Evolutionary conservation across 176 grass and related monocot species (phyloP).

Genomic region (Avena eriantha): DNA sequence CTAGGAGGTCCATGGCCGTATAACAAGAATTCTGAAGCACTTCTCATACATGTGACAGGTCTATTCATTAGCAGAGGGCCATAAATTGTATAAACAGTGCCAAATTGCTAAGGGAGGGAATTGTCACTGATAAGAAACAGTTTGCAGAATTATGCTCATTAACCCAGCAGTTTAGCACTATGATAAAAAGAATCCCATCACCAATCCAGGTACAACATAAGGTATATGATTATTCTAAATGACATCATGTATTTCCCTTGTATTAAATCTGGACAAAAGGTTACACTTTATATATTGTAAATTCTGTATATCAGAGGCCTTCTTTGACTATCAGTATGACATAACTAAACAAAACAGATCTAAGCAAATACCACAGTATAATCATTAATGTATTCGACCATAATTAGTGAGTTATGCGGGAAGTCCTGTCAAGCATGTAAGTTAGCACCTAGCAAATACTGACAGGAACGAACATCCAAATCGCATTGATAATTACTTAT

Average conservation of each 20-base stretch:
- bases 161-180: neutral
- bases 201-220: neutral
- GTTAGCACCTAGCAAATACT: neutral
- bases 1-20: neutral
- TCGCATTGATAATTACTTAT: neutral
- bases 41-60: neutral
- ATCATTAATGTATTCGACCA: neutral
- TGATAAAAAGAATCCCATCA: neutral
- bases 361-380: neutral
- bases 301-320: neutral
- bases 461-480: neutral
- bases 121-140: neutral
- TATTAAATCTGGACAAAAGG: neutral
- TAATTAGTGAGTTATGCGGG: neutral
- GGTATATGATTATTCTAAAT: neutral
- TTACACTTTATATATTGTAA: neutral
- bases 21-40: neutral
- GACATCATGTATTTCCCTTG: neutral
- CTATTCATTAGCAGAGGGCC: neutral
- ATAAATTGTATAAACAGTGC: neutral
- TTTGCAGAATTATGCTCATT: neutral
- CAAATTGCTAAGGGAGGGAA: neutral
- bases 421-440: neutral
- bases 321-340: neutral
- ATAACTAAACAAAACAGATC: slow-evolving; percentile 1